phyloP scores from a whole-genome alignment of 176 grass and related monocot species.

The Juncus inflexus region DNA sequence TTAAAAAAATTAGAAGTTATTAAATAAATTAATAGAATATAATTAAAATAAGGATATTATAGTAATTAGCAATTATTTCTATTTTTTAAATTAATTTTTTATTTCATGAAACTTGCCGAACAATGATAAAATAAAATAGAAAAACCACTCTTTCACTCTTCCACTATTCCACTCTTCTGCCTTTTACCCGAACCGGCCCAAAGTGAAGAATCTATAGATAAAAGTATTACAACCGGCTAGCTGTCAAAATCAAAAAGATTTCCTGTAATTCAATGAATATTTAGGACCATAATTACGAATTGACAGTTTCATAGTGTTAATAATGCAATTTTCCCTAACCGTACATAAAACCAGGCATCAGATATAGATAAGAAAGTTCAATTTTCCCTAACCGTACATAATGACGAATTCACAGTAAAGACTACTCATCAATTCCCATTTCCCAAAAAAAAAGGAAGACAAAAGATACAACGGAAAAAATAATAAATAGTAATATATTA shows the following conservation, averaged over 20 bases:
- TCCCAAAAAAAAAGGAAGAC: not conserved
- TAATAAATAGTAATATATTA: too few species aligned
- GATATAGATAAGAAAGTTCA: too few species aligned
- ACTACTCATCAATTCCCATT: not conserved
- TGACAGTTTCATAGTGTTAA: not conserved
- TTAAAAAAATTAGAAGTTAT: too few species aligned
- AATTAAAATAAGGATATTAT: too few species aligned
- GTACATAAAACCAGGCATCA: constrained; percentile 2
- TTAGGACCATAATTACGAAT: not conserved
- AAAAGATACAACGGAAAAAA: not conserved
- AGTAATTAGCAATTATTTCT: too few species aligned
- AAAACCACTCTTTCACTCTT: too few species aligned
- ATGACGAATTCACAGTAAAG: not conserved
- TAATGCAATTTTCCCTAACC: not conserved
- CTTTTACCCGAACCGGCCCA: too few species aligned
- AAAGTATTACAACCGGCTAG: not conserved
- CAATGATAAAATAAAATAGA: too few species aligned
- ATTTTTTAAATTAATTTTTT: too few species aligned
- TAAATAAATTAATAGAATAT: too few species aligned
- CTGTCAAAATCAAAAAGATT: constrained; percentile 8
- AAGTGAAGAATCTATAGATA: not conserved
- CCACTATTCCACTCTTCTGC: too few species aligned
- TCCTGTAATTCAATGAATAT: constrained; percentile 8
- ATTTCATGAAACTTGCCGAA: too few species aligned
- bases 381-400: not conserved